Percentiles rank a stretch among this genome's conserved stretches.
Conservation (phyloP, 768 basidiomycete genomes). For the Tylopilus cervinicoccineus region DNA sequence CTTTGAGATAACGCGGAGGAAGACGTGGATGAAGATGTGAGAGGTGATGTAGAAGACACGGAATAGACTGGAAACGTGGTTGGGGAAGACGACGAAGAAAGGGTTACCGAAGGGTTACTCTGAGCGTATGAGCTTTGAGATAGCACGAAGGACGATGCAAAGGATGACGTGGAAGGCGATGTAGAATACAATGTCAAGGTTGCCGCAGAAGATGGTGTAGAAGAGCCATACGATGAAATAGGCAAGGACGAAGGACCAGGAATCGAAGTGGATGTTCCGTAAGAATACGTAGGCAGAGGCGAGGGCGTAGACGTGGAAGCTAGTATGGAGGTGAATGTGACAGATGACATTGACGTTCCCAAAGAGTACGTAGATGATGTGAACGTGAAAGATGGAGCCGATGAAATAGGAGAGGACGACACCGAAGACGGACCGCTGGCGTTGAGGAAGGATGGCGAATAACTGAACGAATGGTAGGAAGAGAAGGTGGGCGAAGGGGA, state of each 20-base stretch:
- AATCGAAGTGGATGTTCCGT: neutral
- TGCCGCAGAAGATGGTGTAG: neutral
- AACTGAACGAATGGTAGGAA: neutral
- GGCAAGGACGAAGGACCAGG: neutral
- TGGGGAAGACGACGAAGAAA: neutral
- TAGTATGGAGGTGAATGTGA: neutral
- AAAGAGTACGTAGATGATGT: neutral
- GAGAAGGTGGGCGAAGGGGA: neutral
- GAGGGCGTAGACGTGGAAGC: neutral
- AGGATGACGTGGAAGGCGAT: neutral
- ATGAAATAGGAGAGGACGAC: neutral
- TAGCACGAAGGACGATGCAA: neutral
- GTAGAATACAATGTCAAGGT: neutral
- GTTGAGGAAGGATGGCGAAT: neutral
- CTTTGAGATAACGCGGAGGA: neutral
- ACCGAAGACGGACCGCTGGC: neutral
- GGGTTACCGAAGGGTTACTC: neutral
- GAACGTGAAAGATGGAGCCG: neutral
- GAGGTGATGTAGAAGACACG: neutral
- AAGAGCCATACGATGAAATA: neutral
- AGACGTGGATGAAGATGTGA: neutral
- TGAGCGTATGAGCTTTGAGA: neutral
- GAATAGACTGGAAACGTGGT: neutral
- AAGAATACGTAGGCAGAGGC: neutral
- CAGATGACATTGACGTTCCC: neutral